Conservation (phyloP, 2,329 filamentous ascomycete species). For the Chaetomium globosum region DNA sequence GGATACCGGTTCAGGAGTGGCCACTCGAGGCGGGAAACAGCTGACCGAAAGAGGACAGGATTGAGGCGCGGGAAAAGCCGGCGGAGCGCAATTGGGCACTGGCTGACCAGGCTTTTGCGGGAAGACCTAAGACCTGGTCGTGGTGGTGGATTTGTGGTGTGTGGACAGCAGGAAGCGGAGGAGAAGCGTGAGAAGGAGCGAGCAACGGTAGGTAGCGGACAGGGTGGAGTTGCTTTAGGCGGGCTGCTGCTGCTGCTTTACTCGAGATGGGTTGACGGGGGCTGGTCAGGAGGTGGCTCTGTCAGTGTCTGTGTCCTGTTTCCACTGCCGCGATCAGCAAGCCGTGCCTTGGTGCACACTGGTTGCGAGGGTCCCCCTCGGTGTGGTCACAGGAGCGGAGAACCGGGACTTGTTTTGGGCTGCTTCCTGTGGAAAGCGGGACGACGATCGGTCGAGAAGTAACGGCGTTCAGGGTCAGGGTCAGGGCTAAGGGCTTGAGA, state of each 20-base stretch:
- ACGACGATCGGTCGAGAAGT: constrained; percentile 31
- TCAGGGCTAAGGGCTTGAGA: neutral
- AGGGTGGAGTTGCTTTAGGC: constrained; percentile 15
- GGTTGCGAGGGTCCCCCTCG: constrained; percentile 27
- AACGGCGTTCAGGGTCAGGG: neutral
- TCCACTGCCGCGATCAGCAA: constrained; percentile 36
- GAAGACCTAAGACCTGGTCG: constrained; percentile 8
- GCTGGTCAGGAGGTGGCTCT: constrained; percentile 32
- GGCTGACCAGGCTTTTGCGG: constrained; percentile 3
- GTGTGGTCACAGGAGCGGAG: constrained; percentile 32
- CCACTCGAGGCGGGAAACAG: constrained; percentile 13
- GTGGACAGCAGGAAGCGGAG: neutral
- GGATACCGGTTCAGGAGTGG: neutral
- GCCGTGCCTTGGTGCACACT: constrained; percentile 33
- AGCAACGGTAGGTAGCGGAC: constrained; percentile 1
- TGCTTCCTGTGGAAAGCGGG: constrained; percentile 30
- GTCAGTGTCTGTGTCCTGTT: constrained; percentile 33
- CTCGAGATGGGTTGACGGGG: constrained; percentile 11
- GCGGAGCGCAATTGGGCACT: constrained; percentile 12
- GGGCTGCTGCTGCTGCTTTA: neutral
- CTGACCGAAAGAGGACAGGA: constrained; percentile 14
- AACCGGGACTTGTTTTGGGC: constrained; percentile 31
- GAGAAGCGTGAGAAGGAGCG: neutral
- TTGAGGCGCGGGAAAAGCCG: constrained; percentile 7
- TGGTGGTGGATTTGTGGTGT: neutral